Evolutionary conservation across 2,329 filamentous ascomycete species (phyloP), one percentile per base, ranked within the genome.

Genomic region (Pseudocercospora crystallina): DNA sequence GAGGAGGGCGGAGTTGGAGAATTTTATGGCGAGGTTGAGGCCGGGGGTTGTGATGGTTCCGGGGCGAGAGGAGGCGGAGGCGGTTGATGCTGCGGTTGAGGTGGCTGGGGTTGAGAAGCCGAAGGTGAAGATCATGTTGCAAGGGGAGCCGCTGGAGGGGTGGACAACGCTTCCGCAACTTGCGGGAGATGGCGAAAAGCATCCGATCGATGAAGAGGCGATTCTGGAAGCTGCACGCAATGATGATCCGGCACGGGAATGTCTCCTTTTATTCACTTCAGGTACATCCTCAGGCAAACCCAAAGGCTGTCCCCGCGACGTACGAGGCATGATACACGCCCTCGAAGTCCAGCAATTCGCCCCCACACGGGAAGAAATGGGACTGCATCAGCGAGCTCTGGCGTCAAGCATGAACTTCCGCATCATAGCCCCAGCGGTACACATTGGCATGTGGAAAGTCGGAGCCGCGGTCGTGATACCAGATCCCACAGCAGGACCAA

Each of bases 351-450:
- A 49, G 14, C 20, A 33, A 10, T 53, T 42, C 36, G 48, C 42
- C 12, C 41, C 41, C n/a, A 26, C 20, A 26, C 20, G 20, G 20
- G 43, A 46, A 14, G 35, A 46, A 2, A 31, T 46, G 20, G 17
- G 39, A 35, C 32, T 17, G 12, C 20, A 20, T 10, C 30, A 14
- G 13, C 14, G 47, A 30, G 20, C 36, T 11, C 39, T 53, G 2
- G 32, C 40, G 11, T 49, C 47, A 3, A 47, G 37, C 37, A 39
- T 47, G 2, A 61, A 61, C 26, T 61, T 60, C 32, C 58, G 59
- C 14, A 49, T 49, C 13, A 59, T 59, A 14, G 50, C 50, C 3
- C 49, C 53, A 3, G 29, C 49, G 3, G 39, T 57, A 5, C 47
- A 56, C 26, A 10, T 52, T 1, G 31, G 47, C 5, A 32, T 35